Base-by-base conservation (phyloP, 75 land plant species). In the Chamaecyparis obtusa region DNA sequence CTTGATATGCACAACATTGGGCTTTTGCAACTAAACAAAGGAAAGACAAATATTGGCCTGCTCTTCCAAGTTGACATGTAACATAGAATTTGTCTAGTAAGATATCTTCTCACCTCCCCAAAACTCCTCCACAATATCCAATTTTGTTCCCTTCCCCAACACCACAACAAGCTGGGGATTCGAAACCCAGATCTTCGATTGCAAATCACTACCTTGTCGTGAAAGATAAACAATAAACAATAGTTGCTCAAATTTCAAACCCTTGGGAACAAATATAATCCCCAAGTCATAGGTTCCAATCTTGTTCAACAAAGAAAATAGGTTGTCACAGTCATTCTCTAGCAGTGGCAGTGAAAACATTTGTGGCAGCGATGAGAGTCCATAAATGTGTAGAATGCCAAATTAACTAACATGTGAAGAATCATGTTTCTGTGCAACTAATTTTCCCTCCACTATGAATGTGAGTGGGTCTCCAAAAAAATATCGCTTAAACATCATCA, bases 1-100 rank as follows among this genome's bases (percentile, higher is more conserved):
- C 89, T 96, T 96, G 48, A 92, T 92, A 90, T 96, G 98, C 0
- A 96, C 95, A 56, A 99, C 89, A 84, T 37, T 84, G 27, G 87
- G 30, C 10, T 89, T 91, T 89, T 98, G 99, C 60, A 64, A 91
- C 88, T 98, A 99, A 54, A 93, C 54, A 84, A 92, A 96, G 35
- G 93, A 92, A 91, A 96, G 99, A 27, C 55, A 77, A 14, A 98
- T 93, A 67, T 89, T 90, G 19, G 90, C 99, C 8, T 93, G 90
- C 43, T 90, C 91, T 36, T 88, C 95, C 74, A 98, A 81, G 79
- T 88, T 86, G 41, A 96, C 86, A 84, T 96, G 97, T 86, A 90
- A 87, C 30, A 98, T 99, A 1, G 96, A 85, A 91, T 98, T 98
- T 1, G 96, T 81, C 98, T 95, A 98, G 84, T 95, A 94, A 24